Conservation (phyloP, 1,284 basidiomycete species). For the Papiliotrema flavescens region DNA sequence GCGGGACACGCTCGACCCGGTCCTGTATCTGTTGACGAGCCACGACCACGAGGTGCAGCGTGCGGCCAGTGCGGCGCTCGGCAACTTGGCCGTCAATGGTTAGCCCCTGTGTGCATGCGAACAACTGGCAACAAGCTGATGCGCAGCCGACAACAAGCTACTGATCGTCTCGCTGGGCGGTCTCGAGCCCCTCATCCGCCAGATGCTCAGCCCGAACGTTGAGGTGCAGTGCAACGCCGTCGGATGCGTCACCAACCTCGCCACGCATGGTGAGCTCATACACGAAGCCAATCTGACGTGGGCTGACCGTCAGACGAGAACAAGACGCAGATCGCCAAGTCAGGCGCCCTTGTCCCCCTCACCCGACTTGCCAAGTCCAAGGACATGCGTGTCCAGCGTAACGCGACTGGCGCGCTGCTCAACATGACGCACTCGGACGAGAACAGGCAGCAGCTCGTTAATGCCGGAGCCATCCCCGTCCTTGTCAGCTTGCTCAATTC, state of each 20-base stretch:
- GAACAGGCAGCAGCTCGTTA: slow-evolving; percentile 97
- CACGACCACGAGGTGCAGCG: slow-evolving; percentile 99
- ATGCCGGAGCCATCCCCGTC: slow-evolving; percentile 97
- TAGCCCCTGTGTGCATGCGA: neutral
- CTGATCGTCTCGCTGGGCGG: slow-evolving; percentile 98
- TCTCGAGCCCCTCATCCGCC: slow-evolving; percentile 94
- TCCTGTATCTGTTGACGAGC: slow-evolving; percentile 93
- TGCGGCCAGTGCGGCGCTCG: slow-evolving; percentile 95
- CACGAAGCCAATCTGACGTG: slow-evolving; percentile 28
- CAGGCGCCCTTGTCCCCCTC: slow-evolving; percentile 92
- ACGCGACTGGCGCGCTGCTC: slow-evolving; percentile 94
- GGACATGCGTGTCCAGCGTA: slow-evolving; percentile 98
- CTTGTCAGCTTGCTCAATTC: slow-evolving; percentile 92
- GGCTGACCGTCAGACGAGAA: slow-evolving; percentile 72
- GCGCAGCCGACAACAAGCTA: slow-evolving; percentile 94
- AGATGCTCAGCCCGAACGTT: slow-evolving; percentile 98
- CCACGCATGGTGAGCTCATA: slow-evolving; percentile 82
- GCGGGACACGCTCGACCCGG: slow-evolving; percentile 95
- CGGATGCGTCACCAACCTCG: slow-evolving; percentile 97
- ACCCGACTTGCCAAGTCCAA: slow-evolving; percentile 95
- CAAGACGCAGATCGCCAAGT: slow-evolving; percentile 99
- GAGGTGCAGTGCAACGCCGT: slow-evolving; percentile 99
- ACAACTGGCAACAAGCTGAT: no score
- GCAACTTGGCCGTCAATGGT: slow-evolving; percentile 98
- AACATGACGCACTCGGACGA: slow-evolving; percentile 99